Evolutionary conservation across 495 filamentous ascomycete genomes (phyloP).

Genomic region (Trichoderma gamsii): DNA sequence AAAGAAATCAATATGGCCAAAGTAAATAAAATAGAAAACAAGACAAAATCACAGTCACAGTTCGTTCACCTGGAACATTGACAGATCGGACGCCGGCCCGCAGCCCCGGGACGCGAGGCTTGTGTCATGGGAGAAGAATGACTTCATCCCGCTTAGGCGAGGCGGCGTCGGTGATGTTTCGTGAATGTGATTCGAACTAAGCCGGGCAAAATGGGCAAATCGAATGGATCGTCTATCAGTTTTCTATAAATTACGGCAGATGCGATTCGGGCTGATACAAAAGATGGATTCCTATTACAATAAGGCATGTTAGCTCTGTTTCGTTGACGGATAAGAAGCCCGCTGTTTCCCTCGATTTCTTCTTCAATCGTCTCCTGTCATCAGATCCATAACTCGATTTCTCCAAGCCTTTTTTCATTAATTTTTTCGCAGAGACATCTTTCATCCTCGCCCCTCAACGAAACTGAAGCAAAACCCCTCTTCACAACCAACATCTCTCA

Average conservation of each 20-base stretch:
- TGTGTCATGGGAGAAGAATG: background rate
- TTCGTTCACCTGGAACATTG: too few species aligned
- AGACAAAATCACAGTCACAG: too few species aligned
- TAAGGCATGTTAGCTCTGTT: too few species aligned
- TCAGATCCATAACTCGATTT: background rate
- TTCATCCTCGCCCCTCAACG: background rate
- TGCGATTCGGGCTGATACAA: background rate
- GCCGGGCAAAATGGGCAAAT: background rate
- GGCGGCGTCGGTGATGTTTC: background rate
- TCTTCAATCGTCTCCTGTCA: background rate
- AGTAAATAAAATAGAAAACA: background rate
- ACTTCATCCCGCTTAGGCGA: background rate
- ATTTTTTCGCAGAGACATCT: background rate
- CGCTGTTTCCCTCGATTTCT: background rate
- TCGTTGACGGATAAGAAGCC: too few species aligned
- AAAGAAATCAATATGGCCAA: background rate
- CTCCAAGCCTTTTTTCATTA: background rate
- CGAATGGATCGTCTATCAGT: background rate
- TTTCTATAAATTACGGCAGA: background rate
- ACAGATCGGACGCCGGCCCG: too few species aligned
- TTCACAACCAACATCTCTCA: background rate
- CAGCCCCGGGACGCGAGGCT: background rate
- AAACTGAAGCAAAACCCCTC: background rate
- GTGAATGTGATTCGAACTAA: background rate
- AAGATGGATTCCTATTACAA: background rate